Evolutionary conservation across 306 rosid species (phyloP), one percentile per base, ranked within the genome.

Genomic region (Casuarina cunninghamiana): DNA sequence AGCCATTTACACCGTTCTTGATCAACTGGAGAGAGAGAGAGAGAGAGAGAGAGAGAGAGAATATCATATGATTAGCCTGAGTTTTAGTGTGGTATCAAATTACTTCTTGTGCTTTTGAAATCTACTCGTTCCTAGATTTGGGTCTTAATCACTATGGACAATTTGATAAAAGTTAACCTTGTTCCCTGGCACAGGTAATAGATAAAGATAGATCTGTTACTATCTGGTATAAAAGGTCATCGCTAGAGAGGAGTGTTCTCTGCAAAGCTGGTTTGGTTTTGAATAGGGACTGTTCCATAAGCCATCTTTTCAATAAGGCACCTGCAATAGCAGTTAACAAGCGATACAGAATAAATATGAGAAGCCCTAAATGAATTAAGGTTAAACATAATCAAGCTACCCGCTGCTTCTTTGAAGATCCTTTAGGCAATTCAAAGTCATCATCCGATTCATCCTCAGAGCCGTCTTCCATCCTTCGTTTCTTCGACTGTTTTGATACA

Each of bases 361-460:
- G 17, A 19, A 13, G 38, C 32, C 61, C 61, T 32, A 60, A 71
- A 51, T 38, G 39, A 32, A 44, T 41, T 49, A 63, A 51, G 3
- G 54, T 41, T 43, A 42, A 51, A 44, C 72, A 81, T 38, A 75
- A 55, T 58, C 80, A 92, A 70, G 88, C 81, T 45, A 53, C 79
- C 79, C 85, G 86, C 54, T 80, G 79, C 55, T 67, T 90, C 87
- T 89, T 91, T 75, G 79, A 61, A 57, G 6, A 5, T 10, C 39
- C 46, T 12, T 1, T 48, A 50, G 32, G 35, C 44, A 5, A 15
- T 16, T 42, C 26, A 15, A 66, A 41, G 43, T 41, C 72, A 81
- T 87, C 92, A 12, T 84, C 97, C 3, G 87, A 80, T 9, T 86
- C 93, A 12, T 74, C 85, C 55, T 80, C 89, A 1, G 94, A 85